These are phyloP conservation scores for Colletotrichum noveboracense DNA, from an alignment of 2,329 filamentous ascomycete species.

Conservation along the genomic window DNA sequence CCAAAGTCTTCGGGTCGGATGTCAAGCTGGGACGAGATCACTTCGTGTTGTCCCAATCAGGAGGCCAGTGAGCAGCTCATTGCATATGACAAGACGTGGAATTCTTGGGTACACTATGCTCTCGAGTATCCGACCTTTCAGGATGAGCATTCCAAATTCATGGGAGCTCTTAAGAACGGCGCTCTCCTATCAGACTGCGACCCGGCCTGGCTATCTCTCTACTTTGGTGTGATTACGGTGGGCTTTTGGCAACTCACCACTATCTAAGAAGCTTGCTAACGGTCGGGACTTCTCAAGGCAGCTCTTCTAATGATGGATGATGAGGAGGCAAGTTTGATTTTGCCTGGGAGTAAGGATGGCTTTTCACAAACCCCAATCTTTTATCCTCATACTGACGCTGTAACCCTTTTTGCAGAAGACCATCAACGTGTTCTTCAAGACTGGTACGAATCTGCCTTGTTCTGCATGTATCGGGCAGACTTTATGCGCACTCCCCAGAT, in stretches of 20 bases:
- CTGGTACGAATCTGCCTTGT: conserved; percentile 23
- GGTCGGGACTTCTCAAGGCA: neutral
- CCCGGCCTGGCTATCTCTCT: conserved; percentile 22
- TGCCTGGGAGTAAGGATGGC: neutral
- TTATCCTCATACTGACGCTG: neutral
- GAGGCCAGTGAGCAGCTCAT: neutral
- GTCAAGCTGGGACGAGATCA: neutral
- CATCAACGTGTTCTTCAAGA: neutral
- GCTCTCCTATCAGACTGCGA: neutral
- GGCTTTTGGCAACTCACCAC: neutral
- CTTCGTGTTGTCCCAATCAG: conserved; percentile 28
- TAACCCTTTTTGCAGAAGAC: neutral
- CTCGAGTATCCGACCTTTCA: conserved; percentile 23
- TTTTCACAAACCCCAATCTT: neutral
- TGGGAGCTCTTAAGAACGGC: neutral
- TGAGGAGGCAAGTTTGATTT: neutral
- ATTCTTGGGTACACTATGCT: conserved; percentile 25
- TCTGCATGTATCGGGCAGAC: conserved; percentile 18
- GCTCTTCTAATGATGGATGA: conserved; percentile 11
- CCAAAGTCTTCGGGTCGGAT: neutral
- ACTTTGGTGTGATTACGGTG: conserved; percentile 23
- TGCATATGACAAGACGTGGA: conserved; percentile 20
- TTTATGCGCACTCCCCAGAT: conserved; percentile 17
- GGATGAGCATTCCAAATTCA: conserved; percentile 6
- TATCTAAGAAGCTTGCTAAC: neutral